A percentile compares a stretch with the other conserved stretches of the same genome.
Conservation (phyloP, 2,329 filamentous ascomycete genomes). For the Neofusicoccum laricinum region DNA sequence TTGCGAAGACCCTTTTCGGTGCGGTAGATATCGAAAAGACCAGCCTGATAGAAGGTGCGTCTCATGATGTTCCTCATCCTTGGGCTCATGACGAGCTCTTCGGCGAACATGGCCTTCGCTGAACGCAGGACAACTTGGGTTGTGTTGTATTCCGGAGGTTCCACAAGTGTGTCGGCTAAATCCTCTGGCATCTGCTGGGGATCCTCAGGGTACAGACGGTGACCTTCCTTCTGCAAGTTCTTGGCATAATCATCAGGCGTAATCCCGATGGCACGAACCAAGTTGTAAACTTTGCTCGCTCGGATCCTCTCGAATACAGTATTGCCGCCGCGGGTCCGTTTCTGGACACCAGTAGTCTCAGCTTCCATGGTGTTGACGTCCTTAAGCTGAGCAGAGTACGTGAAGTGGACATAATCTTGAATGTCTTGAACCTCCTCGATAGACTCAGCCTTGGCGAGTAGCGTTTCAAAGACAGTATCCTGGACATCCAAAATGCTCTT, state of each 20-base stretch:
- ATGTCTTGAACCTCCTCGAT: constrained; percentile 97
- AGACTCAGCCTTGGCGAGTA: constrained; percentile 74
- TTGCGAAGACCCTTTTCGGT: constrained; percentile 92
- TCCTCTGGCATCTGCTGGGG: constrained; percentile 76
- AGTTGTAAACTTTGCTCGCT: constrained; percentile 71
- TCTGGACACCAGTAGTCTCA: constrained; percentile 63
- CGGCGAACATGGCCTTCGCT: constrained; percentile 83
- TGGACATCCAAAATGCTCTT: constrained; percentile 56
- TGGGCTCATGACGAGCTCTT: constrained; percentile 85
- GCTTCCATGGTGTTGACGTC: constrained; percentile 66
- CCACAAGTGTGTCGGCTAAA: constrained; percentile 74
- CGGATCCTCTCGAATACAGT: constrained; percentile 81
- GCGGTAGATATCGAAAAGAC: constrained; percentile 79
- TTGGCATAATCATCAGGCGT: constrained; percentile 83
- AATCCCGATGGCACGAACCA: constrained; percentile 89
- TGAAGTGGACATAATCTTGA: constrained; percentile 94
- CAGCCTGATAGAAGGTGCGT: constrained; percentile 76
- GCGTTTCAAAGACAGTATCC: constrained; percentile 75
- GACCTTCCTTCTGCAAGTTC: constrained; percentile 76
- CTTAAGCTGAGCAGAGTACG: constrained; percentile 79
- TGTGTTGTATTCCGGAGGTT: constrained; percentile 70
- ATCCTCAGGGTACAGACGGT: constrained; percentile 82
- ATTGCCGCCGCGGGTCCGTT: constrained; percentile 78
- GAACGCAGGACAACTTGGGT: constrained; percentile 72
- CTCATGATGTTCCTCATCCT: constrained; percentile 86